Conservation (phyloP, 202 grass and related monocot genomes). For the Cymbopogon flexuosus region DNA sequence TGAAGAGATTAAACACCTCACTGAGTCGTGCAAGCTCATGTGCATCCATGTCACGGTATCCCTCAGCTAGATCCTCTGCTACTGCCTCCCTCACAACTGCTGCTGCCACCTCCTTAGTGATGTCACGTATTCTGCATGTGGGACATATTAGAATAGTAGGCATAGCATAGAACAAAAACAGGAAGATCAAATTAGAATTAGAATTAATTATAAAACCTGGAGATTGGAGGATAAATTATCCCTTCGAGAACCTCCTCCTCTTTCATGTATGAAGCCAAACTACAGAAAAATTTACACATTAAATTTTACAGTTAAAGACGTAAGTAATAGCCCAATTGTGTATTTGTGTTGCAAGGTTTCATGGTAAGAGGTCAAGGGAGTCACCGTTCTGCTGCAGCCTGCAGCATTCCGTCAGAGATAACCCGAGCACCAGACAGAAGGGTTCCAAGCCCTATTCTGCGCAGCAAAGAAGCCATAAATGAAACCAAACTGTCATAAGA, state of each 20-base stretch:
- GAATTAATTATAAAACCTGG: slow-evolving; percentile 42
- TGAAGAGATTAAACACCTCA: slow-evolving; percentile 51
- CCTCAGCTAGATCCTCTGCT: slow-evolving; percentile 87
- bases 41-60: slow-evolving; percentile 88
- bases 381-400: slow-evolving; percentile 88
- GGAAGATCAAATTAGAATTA: slow-evolving; percentile 1
- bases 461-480: slow-evolving; percentile 22
- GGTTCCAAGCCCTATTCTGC: slow-evolving; percentile 92
- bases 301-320: slow-evolving; percentile 10
- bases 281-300: slow-evolving; percentile 30
- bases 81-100: slow-evolving; percentile 89
- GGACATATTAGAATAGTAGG: slow-evolving; percentile 22
- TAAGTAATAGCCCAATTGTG: not conserved
- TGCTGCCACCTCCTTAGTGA: slow-evolving; percentile 90
- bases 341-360: not conserved
- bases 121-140: slow-evolving; percentile 78
- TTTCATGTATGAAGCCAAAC: slow-evolving; percentile 95
- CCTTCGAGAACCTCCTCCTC: slow-evolving; percentile 82
- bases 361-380: slow-evolving; percentile 21
- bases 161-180: slow-evolving; percentile 9
- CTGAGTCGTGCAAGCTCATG: slow-evolving; percentile 77
- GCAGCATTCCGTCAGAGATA: slow-evolving; percentile 96
- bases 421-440: slow-evolving; percentile 86
- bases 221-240: slow-evolving; percentile 90
- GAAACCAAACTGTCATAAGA: slow-evolving; percentile 29